Evolutionary conservation across 148 eudicot species (phyloP).

Genomic region (Diospyros lotus): DNA sequence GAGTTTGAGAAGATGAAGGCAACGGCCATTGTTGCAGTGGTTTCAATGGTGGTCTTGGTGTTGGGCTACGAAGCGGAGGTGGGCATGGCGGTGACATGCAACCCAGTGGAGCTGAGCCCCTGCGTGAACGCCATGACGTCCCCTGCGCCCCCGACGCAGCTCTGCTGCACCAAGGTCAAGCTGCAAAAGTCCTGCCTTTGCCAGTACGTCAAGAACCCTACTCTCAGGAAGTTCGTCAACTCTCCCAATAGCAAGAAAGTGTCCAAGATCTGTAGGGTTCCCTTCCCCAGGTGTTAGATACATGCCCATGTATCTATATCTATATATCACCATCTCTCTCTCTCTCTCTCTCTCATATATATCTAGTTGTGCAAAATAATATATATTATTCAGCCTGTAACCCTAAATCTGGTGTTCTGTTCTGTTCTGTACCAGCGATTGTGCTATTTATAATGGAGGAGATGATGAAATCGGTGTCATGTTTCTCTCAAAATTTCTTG

Average conservation of each 20-base stretch:
- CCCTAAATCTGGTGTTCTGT: too few species aligned
- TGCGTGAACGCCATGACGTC: conserved; percentile 29
- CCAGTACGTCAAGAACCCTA: conserved; percentile 31
- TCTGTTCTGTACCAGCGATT: too few species aligned
- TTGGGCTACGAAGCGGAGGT: conserved; percentile 17
- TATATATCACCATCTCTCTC: not conserved
- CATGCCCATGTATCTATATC: not conserved
- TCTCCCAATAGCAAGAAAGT: conserved; percentile 39
- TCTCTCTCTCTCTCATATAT: too few species aligned
- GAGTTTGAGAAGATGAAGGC: not conserved
- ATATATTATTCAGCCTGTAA: too few species aligned
- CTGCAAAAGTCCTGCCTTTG: conserved; percentile 48
- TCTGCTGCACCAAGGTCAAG: conserved; percentile 32
- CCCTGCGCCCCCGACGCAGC: conserved; percentile 18
- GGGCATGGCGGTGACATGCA: conserved; percentile 33
- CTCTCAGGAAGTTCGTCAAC: conserved; percentile 19
- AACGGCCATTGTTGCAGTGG: conserved; percentile 4
- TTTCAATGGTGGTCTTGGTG: conserved; percentile 10
- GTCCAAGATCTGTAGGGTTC: conserved; percentile 31
- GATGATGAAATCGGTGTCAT: too few species aligned
- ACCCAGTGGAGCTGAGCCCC: conserved; percentile 29
- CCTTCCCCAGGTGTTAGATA: conserved; percentile 48
- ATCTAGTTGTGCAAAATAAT: too few species aligned
- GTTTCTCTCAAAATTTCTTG: too few species aligned
- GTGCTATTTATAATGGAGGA: too few species aligned